Conservation (phyloP, 1,284 basidiomycete genomes). For the Leccinum subspadiceum region DNA sequence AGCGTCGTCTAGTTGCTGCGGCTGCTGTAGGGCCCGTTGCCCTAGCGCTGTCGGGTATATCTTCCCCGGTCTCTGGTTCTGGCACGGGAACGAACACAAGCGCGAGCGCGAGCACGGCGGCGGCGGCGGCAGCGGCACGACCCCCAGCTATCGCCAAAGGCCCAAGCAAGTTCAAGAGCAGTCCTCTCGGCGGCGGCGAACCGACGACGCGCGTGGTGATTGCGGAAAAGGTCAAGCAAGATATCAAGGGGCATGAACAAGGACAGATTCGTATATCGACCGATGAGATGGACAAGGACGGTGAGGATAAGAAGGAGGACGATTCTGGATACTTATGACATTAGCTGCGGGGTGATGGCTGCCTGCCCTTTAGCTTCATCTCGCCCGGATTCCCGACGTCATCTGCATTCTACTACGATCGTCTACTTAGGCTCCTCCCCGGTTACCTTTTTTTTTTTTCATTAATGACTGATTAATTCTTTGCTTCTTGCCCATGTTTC, state of each 20-base stretch:
- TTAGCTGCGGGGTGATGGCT: slow-evolving; percentile 18
- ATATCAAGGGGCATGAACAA: slow-evolving; percentile 19
- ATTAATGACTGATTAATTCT: neutral
- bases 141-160: no score
- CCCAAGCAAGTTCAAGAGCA: no score
- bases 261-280: slow-evolving; percentile 24
- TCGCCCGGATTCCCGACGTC: no score
- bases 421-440: no score
- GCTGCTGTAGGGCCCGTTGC: slow-evolving; percentile 3
- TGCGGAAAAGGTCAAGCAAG: slow-evolving; percentile 40
- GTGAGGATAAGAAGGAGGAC: slow-evolving; percentile 19
- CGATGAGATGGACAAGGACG: slow-evolving; percentile 7
- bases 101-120: slow-evolving; percentile 13
- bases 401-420: no score
- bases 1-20: slow-evolving; percentile 37
- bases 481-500: no score
- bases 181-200: slow-evolving; percentile 9
- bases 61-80: slow-evolving; percentile 1
- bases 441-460: neutral
- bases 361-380: no score
- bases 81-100: neutral
- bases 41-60: neutral
- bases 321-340: no score
- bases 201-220: slow-evolving; percentile 37
- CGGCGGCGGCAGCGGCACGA: slow-evolving; percentile 15